Evolutionary conservation across 1,284 basidiomycete genomes (phyloP), one percentile per base, ranked within the genome.

Genomic region (Stereum hirsutum): DNA sequence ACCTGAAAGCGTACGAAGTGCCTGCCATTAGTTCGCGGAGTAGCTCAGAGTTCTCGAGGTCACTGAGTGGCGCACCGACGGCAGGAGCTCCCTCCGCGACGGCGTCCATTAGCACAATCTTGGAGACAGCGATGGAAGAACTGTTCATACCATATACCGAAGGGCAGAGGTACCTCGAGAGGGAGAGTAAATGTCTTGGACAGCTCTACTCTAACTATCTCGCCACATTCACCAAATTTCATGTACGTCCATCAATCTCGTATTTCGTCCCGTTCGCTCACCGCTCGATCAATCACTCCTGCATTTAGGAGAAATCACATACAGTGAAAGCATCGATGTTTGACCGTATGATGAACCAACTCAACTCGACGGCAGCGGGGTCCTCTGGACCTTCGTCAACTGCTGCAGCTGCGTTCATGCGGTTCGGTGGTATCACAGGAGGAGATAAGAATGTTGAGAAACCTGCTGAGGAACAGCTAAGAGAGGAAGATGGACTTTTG

Each of bases 101-200:
- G 10, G 57, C 70, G 1, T 59, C 69, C 4, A 68, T 96, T 15
- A 80, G 81, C 23, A 74, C 78, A 0, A 93, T 98, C 88, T 71
- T 99, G 11, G 96, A 99, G 60, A 85, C 82, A 25, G 86, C 91
- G 1, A 84, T 98, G 74, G 96, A 98, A 52, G 96, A 99, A 59
- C 75, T 99, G 14, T 99, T 99, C 52, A 81, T 94, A 20, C 90
- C 91, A 2, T 98, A 96, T 60, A 87, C 87, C 5, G 94, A 96
- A 61, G 91, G 89, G 2, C 81, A 81, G 45, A 74, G 92, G 46
- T 99, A 99, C 58, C 72, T 99, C 4, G 96, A 99, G 56, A 78
- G 81, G 27, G 96, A 99, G 67, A 88, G 80, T 53, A 89, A 85
- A 61, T 92, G 84, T 57, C 62, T 99, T 39, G 80, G 82, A 0